Evolutionary conservation across 345 rosid genomes (phyloP).

Genomic region (Tarenaya hassleriana): DNA sequence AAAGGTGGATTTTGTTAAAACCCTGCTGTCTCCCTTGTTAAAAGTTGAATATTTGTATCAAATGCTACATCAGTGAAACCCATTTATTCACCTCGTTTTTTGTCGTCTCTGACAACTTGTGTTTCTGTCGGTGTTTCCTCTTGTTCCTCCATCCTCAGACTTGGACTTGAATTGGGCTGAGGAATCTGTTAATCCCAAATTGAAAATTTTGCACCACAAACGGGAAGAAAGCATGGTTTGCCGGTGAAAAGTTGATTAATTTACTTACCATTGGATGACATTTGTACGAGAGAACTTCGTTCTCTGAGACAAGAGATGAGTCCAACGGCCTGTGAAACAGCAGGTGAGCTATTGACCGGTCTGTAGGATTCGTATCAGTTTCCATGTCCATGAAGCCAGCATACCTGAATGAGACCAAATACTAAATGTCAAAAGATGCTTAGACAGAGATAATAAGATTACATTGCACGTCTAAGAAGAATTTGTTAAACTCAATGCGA

Average conservation of each 20-base stretch:
- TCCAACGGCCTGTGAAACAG: conserved; percentile 84
- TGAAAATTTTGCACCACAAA: conserved; percentile 13
- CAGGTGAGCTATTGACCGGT: conserved; percentile 85
- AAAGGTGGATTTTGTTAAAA: no score
- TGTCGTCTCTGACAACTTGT: conserved; percentile 23
- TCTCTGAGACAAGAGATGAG: conserved; percentile 39
- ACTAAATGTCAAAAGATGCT: background rate
- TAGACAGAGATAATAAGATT: no score
- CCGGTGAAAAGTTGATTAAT: conserved; percentile 2
- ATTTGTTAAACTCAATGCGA: no score
- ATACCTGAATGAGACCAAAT: conserved; percentile 40
- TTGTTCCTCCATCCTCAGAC: conserved; percentile 33
- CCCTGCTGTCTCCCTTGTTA: no score
- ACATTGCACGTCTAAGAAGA: no score
- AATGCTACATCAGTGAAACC: no score
- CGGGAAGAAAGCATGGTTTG: background rate
- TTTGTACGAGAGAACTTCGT: conserved; percentile 35
- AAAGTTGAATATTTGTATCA: no score
- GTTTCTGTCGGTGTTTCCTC: conserved; percentile 32
- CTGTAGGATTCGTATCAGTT: conserved; percentile 89
- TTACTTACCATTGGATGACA: conserved; percentile 43
- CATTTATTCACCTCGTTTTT: conserved; percentile 16
- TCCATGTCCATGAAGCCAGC: conserved; percentile 62
- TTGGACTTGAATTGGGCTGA: conserved; percentile 38
- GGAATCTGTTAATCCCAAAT: conserved; percentile 37